Base-by-base conservation (phyloP, 1,139 yeast genomes). In the Protomyces lactucae-debilis region DNA sequence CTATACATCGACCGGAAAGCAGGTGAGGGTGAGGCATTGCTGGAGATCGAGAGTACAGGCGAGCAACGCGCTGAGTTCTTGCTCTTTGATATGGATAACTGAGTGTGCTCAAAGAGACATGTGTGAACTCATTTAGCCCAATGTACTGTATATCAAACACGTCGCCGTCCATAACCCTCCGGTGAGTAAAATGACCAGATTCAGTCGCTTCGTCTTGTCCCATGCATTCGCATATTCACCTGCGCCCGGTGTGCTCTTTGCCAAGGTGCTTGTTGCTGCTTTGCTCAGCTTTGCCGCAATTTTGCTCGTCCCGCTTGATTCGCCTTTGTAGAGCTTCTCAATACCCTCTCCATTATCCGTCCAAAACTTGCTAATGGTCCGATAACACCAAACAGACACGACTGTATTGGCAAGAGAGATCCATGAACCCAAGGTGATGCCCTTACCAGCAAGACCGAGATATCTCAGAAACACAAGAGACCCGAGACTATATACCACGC, bases 1-100 rank as follows among this genome's bases (percentile, higher is more conserved):
- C 23, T 57, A 14, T 63, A 48, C 32, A 28, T 63, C 12, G 46
- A 35, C 12, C 39, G 46, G 3, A 39, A 18, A 14, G 54, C n/a
- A 25, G 64, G 59, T 3, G 28, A 45, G 51, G 59, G 54, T n/a
- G 48, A 43, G n/a, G 8, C 48, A 10, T 43, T 43, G 48, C 16
- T 60, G 46, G 36, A 14, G 8, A 46, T 55, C 39, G 55, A 28
- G 14, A 46, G 46, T 21, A 18, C 25, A 2, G 57, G 59, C 18
- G 55, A 16, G 12, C 18, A 18, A 14, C 39, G 46, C 3, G 64
- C 64, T 9, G 64, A 60, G 28, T 46, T 60, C 21, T 21, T 60
- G 35, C 59, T 60, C 23, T 60, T 60, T 45, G 64, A 60, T 32
- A 21, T 54, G 54, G 39, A 25, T 18, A 52, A 60, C 10, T 43